Conservation (phyloP, 805 yeast genomes). For the Myxozyma monticola region DNA sequence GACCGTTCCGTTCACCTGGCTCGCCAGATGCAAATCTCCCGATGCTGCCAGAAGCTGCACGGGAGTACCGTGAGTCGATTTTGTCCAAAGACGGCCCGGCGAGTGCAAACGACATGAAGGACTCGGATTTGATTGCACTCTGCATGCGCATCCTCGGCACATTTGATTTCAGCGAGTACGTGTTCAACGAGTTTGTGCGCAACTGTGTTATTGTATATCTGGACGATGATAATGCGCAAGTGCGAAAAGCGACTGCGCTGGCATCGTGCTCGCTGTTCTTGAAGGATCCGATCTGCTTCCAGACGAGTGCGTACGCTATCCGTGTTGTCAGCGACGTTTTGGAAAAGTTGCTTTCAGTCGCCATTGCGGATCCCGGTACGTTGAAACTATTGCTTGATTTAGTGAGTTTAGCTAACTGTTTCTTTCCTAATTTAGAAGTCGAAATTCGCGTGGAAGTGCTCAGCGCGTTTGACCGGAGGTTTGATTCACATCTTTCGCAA, state of each 20-base stretch:
- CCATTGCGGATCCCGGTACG: conserved; percentile 73
- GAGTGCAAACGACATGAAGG: conserved; percentile 46
- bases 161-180: conserved; percentile 72
- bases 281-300: conserved; percentile 79
- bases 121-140: conserved; percentile 60
- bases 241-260: conserved; percentile 79
- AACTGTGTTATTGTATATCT: conserved; percentile 80
- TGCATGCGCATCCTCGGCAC: conserved; percentile 74
- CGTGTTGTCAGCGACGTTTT: conserved; percentile 82
- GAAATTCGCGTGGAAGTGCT: conserved; percentile 83
- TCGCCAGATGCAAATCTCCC: conserved; percentile 62
- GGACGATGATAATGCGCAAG: conserved; percentile 75
- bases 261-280: conserved; percentile 77
- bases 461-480: conserved; percentile 65
- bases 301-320: conserved; percentile 76
- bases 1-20: conserved; percentile 79
- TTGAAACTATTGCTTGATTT: neutral
- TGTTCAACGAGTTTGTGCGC: conserved; percentile 83
- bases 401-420: neutral
- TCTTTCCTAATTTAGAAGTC: conserved; percentile 43
- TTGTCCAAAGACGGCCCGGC: conserved; percentile 65
- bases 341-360: conserved; percentile 73
- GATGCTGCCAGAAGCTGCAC: conserved; percentile 54
- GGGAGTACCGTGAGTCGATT: conserved; percentile 74
- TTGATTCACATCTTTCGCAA: conserved; percentile 91